Evolutionary conservation across 2,329 filamentous ascomycete genomes (phyloP), one percentile per base, ranked within the genome.

Genomic region (Fusarium sp.): DNA sequence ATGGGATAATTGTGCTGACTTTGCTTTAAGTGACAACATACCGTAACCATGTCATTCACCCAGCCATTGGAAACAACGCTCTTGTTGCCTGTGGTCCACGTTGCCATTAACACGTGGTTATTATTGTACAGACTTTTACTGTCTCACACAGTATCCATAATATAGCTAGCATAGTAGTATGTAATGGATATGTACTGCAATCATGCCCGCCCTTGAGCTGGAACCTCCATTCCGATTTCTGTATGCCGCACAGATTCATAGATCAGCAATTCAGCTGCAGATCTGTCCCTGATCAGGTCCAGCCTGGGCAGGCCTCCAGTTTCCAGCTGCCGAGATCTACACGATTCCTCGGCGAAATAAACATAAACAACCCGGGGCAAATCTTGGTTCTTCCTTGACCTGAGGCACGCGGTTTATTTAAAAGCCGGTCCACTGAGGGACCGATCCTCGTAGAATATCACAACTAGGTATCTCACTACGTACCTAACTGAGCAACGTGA

Each of bases 301-400:
- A 49, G 40, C 35, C 33, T 62, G 41, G 60, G 56, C 55, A 67
- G 47, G 52, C 56, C 40, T 53, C 42, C 51, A 47, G 48, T 33
- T 50, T 45, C 46, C 50, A 69, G 53, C 46, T 68, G 51, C 66
- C 66, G 66, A 68, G 61, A 68, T 69, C 65, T 69, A 48, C 53
- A 49, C 29, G 41, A 42, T 62, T 41, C 51, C 45, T 61, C 55
- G 43, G 56, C 42, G 47, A 29, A 62, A 54, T 45, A 39, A 63
- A 46, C 47, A 66, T 47, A 41, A 61, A 61, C 57, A 66, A 66
- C 48, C 66, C 46, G 56, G 65, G 61, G 48, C 45, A 27, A 43
- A 23, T 50, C n/a, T n/a, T 43, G 36, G n/a, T 18, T 48, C 54
- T 57, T 27, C 20, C 46, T 25, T 23, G 27, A 29, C 29, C 37